These are phyloP conservation scores for Purshia tridentata DNA, from an alignment of 306 rosid species.

Conservation along the genomic window DNA sequence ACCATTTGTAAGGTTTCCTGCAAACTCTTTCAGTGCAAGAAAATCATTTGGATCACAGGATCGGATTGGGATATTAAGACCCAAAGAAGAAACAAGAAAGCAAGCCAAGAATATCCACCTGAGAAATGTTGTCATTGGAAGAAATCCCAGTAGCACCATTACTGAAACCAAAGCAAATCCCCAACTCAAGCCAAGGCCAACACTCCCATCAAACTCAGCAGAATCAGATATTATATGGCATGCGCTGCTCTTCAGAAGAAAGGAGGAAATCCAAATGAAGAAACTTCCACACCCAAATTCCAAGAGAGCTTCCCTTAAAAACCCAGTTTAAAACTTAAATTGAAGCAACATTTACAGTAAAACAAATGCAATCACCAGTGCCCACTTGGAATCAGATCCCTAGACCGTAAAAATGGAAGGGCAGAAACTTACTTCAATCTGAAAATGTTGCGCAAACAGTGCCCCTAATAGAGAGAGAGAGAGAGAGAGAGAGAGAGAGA, in stretches of 20 bases:
- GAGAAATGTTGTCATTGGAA: constrained; percentile 37
- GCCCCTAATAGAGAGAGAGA: constrained; percentile 27
- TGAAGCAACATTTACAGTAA: constrained; percentile 37
- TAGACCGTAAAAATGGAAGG: constrained; percentile 37
- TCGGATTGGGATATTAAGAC: constrained; percentile 28
- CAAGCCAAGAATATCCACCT: constrained; percentile 49
- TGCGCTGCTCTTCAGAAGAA: constrained; percentile 25
- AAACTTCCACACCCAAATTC: constrained; percentile 26
- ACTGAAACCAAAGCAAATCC: constrained; percentile 36
- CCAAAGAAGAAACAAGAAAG: constrained; percentile 41
- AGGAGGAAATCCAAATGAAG: constrained; percentile 35
- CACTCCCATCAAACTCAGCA: constrained; percentile 33
- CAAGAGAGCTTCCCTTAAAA: constrained; percentile 11
- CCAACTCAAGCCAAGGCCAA: constrained; percentile 39
- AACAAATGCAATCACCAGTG: constrained; percentile 38
- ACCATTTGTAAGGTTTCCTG: constrained; percentile 51
- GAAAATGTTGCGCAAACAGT: constrained; percentile 23
- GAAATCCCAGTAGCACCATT: constrained; percentile 40
- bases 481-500: not conserved
- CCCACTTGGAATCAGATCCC: constrained; percentile 53
- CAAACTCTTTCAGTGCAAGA: constrained; percentile 60
- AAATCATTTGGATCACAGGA: constrained; percentile 58
- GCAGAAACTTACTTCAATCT: constrained; percentile 28
- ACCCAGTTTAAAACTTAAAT: constrained; percentile 38
- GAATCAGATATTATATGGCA: constrained; percentile 22